Base-by-base conservation (phyloP, 331 rosid species). In the Telfairia occidentalis region DNA sequence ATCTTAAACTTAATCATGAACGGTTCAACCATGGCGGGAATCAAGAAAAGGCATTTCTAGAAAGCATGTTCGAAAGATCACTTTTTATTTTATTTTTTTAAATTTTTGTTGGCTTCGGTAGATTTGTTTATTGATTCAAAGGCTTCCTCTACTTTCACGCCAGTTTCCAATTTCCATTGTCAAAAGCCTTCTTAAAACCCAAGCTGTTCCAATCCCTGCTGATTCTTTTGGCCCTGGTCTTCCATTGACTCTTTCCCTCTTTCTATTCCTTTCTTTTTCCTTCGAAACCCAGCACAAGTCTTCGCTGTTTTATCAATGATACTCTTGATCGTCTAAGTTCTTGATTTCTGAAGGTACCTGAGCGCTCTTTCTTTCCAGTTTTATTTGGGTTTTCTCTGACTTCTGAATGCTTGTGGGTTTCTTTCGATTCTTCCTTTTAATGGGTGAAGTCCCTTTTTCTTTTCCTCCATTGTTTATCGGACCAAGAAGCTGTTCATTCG, bases 111-210 rank as follows among this genome's bases (percentile, higher is more conserved):
- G 42, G 42, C 16, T 70, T 69, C 0, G 37, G 32, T 5, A 1
- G 11, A 65, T 65, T 66, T 19, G 52, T 66, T 66, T 66, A 40
- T 66, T 38, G n/a, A 66, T 66, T 66, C 73, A 11, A 64, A 66
- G n/a, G 63, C 2, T 69, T 69, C 37, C 64, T 73, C 64, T 12
- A 73, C 16, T 32, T 73, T 50, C 37, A 74, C 61, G 77, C 67
- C 77, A 35, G 29, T 74, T 37, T 37, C 67, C 77, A 35, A 24
- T 74, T 37, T 37, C 67, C 77, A 55, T 16, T 54, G 4, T 55
- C 52, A 9, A 37, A 37, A 61, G 55, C 19, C 66, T 73, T 73
- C 35, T 34, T 54, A 54, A 54, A 19, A 26, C 21, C 50, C 64
- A 46, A 49, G 42, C 32, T 71, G 57, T 45, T 71, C 55, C 1